Evolutionary conservation across 352 stramenopile species (phyloP).

Genomic region (Pythium guiyangense): DNA sequence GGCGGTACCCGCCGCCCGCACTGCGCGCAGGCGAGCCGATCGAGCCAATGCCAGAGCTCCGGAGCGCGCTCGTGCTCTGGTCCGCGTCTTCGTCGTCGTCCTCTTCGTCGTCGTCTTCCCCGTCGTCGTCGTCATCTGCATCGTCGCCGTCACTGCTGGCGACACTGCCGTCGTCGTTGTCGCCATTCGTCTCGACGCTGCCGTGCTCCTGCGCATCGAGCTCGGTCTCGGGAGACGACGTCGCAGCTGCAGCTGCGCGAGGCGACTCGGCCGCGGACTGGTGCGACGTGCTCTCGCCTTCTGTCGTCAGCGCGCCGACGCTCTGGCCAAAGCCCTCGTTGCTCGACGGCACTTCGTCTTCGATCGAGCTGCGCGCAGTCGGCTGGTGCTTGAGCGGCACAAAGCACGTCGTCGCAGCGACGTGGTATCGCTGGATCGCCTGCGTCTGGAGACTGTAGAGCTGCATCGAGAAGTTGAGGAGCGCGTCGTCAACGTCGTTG

Average conservation of each 20-base stretch:
- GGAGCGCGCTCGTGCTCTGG: constrained; percentile 3
- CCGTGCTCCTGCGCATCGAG: constrained; percentile 56
- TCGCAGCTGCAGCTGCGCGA: constrained; percentile 30
- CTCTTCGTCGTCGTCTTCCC: constrained; percentile 15
- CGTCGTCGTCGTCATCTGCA: constrained; percentile 4
- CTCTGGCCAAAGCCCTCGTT: constrained; percentile 40
- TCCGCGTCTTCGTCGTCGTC: constrained; percentile 14
- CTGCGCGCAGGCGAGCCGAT: constrained; percentile 20
- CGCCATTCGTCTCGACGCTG: constrained; percentile 14
- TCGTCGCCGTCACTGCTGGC: constrained; percentile 24
- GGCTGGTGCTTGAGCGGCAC: constrained; percentile 19
- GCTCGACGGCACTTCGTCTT: constrained; percentile 35
- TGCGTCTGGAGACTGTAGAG: constrained; percentile 80
- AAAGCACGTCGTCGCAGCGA: constrained; percentile 58
- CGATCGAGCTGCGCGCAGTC: constrained; percentile 21
- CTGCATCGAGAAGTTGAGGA: constrained; percentile 66
- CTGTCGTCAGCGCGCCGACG: constrained; percentile 69
- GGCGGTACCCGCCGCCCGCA: neutral
- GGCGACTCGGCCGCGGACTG: constrained; percentile 66
- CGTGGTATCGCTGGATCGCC: constrained; percentile 82
- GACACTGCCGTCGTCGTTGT: too few relatives aligned
- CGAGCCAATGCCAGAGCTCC: constrained; percentile 5
- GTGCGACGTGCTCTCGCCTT: constrained; percentile 61
- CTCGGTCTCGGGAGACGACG: constrained; percentile 54
- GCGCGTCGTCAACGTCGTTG: constrained; percentile 14